Percentiles rank a stretch among this genome's conserved stretches.
Evolutionary conservation across 1,139 yeast genomes (phyloP).

Genomic region (Eremothecium gossypii): DNA sequence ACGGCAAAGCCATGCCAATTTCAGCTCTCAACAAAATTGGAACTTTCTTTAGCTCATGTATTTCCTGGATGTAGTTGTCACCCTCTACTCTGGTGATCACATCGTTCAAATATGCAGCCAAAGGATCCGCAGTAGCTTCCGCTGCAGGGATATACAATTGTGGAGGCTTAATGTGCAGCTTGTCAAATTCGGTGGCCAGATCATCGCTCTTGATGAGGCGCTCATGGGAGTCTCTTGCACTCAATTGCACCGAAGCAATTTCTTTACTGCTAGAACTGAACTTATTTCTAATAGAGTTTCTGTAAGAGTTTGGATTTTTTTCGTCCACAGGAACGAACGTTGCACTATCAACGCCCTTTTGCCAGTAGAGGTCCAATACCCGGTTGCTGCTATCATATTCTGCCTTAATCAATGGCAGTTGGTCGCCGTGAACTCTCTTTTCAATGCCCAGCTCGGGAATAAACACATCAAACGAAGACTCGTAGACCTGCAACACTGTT

Average conservation of each 20-base stretch:
- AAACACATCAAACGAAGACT: conserved; percentile 89
- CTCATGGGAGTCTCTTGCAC: conserved; percentile 18
- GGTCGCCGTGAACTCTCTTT: conserved; percentile 96
- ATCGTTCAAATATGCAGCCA: conserved; percentile 48
- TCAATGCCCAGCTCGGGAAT: conserved; percentile 95
- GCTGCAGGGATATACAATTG: conserved; percentile 36
- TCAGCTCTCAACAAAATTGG: conserved; percentile 87
- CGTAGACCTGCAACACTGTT: conserved; percentile 84
- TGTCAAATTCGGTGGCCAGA: conserved; percentile 35
- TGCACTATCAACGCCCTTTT: conserved; percentile 82
- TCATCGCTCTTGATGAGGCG: not conserved
- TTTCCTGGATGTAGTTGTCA: conserved; percentile 62
- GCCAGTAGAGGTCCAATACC: conserved; percentile 82
- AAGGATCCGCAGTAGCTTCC: conserved; percentile 30
- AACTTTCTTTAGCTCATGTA: conserved; percentile 64
- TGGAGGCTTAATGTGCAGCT: conserved; percentile 48
- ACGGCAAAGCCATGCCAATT: conserved; percentile 90
- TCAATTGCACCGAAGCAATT: conserved; percentile 39
- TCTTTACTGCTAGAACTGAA: conserved; percentile 61
- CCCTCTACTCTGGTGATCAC: conserved; percentile 55
- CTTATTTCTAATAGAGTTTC: conserved; percentile 70
- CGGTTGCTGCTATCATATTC: conserved; percentile 71
- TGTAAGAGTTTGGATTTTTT: conserved; percentile 61
- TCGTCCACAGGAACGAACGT: conserved; percentile 87
- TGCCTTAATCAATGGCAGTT: conserved; percentile 83